Evolutionary conservation across 257 asterid species (phyloP), one percentile per base, ranked within the genome.

Genomic region (Plantago elongata): DNA sequence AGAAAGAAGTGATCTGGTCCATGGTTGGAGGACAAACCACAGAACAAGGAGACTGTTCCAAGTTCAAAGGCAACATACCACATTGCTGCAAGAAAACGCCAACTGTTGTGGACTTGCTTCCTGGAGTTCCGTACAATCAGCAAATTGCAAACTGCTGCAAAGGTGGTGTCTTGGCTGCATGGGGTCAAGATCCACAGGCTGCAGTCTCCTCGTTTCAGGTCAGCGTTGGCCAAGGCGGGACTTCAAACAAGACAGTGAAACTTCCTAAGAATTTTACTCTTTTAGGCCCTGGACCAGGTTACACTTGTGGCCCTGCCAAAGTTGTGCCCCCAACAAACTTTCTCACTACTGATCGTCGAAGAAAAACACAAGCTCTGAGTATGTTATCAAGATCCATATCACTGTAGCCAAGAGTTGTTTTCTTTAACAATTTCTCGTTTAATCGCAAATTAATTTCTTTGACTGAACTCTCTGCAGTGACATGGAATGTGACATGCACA

Each of bases 31-130:
- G 87, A 9, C 94, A 87, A 29, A 66, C 93, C 44, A 87, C 95
- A 0, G 94, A 87, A 16, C 95, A 87, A 78, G 95, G 95, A 0
- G 95, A 87, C 69, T 87, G 95, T 58, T 87, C 95, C 43, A 84
- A 80, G 70, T 87, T 87, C 83, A 82, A 82, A 78, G 87, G 85
- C 30, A 82, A 66, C 74, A 71, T 81, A 63, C 95, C 95, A 10
- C 95, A 87, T 66, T 87, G 95, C 74, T 87, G 95, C 61, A 81
- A 80, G 76, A 87, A 73, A 68, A 79, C 30, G 9, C 94, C 95
- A 0, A 84, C 85, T 0, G 73, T 84, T 0, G 94, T 87, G 5
- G 93, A 84, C 72, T 59, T 87, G 58, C 79, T 87, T 12, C 95
- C 95, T 30, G 94, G 90, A 22, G 88, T 78, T 11, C 95, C 95